These are phyloP conservation scores for Alternaria brassicae DNA, from an alignment of 2,329 filamentous ascomycete species.

Conservation along the genomic window DNA sequence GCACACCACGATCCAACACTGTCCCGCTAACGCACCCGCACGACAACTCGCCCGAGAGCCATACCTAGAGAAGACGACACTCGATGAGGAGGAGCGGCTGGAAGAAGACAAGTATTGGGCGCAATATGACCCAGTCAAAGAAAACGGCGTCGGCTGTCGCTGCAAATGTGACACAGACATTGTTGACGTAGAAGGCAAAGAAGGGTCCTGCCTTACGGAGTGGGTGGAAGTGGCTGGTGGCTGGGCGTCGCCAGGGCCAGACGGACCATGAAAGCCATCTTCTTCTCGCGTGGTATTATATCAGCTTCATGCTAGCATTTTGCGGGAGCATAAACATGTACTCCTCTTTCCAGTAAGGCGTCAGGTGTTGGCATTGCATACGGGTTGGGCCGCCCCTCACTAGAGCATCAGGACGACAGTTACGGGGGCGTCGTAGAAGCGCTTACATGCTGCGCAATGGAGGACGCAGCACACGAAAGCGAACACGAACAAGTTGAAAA, in stretches of 20 bases:
- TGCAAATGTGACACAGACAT: slow-evolving; percentile 98
- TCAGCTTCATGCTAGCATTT: slow-evolving; percentile 30
- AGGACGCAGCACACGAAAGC: slow-evolving; percentile 3
- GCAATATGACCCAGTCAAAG: slow-evolving; percentile 81
- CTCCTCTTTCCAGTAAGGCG: slow-evolving; percentile 27
- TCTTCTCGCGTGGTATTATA: slow-evolving; percentile 23
- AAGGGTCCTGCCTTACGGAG: slow-evolving; percentile 91
- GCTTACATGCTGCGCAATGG: slow-evolving; percentile 4
- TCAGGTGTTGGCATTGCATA: slow-evolving; percentile 32
- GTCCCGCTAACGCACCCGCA: slow-evolving; percentile 90
- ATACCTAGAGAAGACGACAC: slow-evolving; percentile 80
- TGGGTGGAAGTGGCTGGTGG: slow-evolving; percentile 98
- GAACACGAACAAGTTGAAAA: slow-evolving; percentile 11
- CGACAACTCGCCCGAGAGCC: slow-evolving; percentile 82
- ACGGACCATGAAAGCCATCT: slow-evolving; percentile 13
- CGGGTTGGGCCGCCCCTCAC: slow-evolving; percentile 15
- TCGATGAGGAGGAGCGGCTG: slow-evolving; percentile 80
- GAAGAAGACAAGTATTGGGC: slow-evolving; percentile 99
- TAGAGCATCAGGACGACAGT: slow-evolving; percentile 10
- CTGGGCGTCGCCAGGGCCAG: slow-evolving; percentile 69
- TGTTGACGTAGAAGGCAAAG: slow-evolving; percentile 95
- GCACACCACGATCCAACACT: slow-evolving; percentile 98
- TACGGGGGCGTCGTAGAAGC: slow-evolving; percentile 20
- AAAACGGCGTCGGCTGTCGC: slow-evolving; percentile 95
- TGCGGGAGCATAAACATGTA: slow-evolving; percentile 28